Conservation (phyloP, 2,329 filamentous ascomycete genomes). For the Xylaria sp. region DNA sequence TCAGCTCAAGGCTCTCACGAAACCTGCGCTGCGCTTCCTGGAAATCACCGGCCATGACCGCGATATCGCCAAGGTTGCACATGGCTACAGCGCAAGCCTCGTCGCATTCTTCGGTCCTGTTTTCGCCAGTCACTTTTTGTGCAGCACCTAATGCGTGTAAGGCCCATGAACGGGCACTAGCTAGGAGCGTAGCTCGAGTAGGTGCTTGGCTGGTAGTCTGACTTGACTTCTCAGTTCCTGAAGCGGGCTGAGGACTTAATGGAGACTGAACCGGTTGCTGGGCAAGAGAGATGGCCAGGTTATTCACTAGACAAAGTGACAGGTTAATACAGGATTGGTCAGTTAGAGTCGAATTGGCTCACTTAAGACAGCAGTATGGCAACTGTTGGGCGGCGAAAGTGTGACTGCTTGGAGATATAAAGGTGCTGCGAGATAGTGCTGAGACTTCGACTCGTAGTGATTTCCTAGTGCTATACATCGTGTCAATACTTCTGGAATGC, state of each 20-base stretch:
- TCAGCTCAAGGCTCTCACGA: constrained; percentile 72
- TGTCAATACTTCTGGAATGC: constrained; percentile 40
- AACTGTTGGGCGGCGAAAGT: constrained; percentile 70
- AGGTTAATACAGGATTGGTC: constrained; percentile 41
- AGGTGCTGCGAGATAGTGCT: constrained; percentile 84
- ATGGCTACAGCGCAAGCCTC: constrained; percentile 83
- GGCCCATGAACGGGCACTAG: constrained; percentile 81
- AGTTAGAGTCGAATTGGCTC: constrained; percentile 49
- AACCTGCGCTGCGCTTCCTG: constrained; percentile 75
- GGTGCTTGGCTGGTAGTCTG: constrained; percentile 50
- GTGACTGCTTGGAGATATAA: constrained; percentile 87
- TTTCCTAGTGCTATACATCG: constrained; percentile 71
- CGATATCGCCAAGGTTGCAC: constrained; percentile 88
- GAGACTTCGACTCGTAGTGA: constrained; percentile 77
- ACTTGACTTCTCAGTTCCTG: constrained; percentile 41
- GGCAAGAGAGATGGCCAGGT: constrained; percentile 77
- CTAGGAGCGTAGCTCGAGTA: constrained; percentile 70
- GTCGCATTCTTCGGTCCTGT: constrained; percentile 82
- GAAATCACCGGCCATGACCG: constrained; percentile 75
- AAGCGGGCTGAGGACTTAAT: constrained; percentile 48
- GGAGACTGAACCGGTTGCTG: constrained; percentile 66
- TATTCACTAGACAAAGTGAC: constrained; percentile 72
- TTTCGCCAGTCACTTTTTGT: constrained; percentile 70
- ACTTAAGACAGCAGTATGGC: constrained; percentile 84
- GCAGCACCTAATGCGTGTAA: constrained; percentile 77